Conservation (phyloP, 2,329 filamentous ascomycete species). For the Akanthomyces dipterigenus region DNA sequence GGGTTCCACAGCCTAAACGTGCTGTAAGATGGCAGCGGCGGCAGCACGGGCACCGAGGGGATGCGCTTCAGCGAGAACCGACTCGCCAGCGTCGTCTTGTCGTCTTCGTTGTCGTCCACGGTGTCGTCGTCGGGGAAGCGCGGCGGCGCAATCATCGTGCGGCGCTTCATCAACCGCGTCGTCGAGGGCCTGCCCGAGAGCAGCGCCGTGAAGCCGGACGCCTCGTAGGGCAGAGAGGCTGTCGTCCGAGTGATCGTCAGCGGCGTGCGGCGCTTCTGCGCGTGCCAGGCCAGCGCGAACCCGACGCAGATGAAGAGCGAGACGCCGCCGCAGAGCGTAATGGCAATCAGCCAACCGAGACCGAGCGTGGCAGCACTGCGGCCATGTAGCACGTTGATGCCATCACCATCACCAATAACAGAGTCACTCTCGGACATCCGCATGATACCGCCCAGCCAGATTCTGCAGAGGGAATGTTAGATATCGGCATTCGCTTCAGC, state of each 20-base stretch:
- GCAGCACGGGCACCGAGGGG: conserved; percentile 22
- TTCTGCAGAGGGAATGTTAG: background rate
- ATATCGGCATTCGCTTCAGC: background rate
- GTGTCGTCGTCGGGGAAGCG: background rate
- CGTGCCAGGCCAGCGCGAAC: conserved; percentile 34
- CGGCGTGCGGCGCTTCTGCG: conserved; percentile 20
- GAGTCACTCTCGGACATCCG: background rate
- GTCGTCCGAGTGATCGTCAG: conserved; percentile 14
- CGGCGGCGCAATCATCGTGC: conserved; percentile 14
- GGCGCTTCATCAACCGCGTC: conserved; percentile 26
- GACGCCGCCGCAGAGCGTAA: conserved; percentile 41
- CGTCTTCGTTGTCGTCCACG: background rate
- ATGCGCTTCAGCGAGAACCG: conserved; percentile 23
- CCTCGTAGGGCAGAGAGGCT: conserved; percentile 5
- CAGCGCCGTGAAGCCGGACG: background rate
- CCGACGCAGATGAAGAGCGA: conserved; percentile 38
- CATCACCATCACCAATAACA: background rate
- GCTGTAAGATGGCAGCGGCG: conserved; percentile 27
- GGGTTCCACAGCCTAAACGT: conserved; percentile 22
- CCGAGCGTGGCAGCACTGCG: conserved; percentile 17
- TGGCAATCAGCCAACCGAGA: conserved; percentile 35
- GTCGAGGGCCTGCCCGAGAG: conserved; percentile 16
- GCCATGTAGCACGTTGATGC: background rate
- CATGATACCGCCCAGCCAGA: background rate
- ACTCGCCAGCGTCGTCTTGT: conserved; percentile 16